phyloP scores from a whole-genome alignment of 257 asterid genomes.

The Fraxinus quadrangulata region DNA sequence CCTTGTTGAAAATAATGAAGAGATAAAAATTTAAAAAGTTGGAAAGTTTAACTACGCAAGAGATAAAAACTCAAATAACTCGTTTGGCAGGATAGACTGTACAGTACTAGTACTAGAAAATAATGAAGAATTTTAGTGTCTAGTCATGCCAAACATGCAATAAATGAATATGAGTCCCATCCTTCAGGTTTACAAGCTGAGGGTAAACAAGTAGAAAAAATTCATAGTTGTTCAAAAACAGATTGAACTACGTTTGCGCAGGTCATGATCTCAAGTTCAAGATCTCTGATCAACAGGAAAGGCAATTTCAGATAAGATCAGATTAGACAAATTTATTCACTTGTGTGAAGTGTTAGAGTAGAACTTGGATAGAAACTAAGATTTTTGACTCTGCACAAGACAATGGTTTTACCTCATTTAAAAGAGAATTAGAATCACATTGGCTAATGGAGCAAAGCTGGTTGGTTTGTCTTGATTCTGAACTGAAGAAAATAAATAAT shows the following conservation, averaged over 20 bases:
- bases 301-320: no score
- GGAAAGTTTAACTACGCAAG: no score
- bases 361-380: not conserved
- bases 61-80: no score
- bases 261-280: not conserved
- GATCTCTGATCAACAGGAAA: constrained; percentile 19
- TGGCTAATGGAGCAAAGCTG: constrained; percentile 94
- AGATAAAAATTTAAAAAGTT: no score
- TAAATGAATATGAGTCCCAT: not conserved
- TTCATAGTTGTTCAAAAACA: not conserved
- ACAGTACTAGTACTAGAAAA: no score
- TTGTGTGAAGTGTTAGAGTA: not conserved
- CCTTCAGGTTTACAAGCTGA: not conserved
- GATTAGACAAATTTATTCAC: no score
- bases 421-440: constrained; percentile 86
- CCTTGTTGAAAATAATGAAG: no score
- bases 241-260: not conserved
- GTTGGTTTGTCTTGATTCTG: constrained; percentile 87
- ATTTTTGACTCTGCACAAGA: not conserved
- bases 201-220: not conserved
- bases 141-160: no score
- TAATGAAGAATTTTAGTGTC: no score
- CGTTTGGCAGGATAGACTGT: no score
- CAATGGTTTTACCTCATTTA: constrained; percentile 71
- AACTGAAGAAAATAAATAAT: constrained; percentile 51